Evolutionary conservation across 192 early-diverging fungal genomes (phyloP).

Genomic region (Entrophospora sp.): DNA sequence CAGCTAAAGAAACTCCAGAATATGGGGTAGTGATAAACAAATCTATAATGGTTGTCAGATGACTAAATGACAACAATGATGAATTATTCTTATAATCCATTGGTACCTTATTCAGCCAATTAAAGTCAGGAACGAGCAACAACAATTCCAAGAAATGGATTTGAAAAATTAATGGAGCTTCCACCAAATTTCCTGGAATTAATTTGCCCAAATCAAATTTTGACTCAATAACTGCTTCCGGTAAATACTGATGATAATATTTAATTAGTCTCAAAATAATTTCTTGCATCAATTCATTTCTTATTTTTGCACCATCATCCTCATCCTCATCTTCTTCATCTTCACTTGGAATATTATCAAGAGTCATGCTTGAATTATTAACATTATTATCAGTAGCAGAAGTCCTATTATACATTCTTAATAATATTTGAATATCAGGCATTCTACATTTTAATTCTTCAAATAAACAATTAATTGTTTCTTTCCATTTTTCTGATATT

Average conservation of each 20-base stretch:
- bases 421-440: slow-evolving; percentile 63
- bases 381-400: no score
- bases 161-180: slow-evolving; percentile 41
- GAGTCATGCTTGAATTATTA: no score
- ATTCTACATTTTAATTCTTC: slow-evolving; percentile 58
- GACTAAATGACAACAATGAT: slow-evolving; percentile 23
- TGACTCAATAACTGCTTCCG: slow-evolving; percentile 54
- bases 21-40: slow-evolving; percentile 42
- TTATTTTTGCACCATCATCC: slow-evolving; percentile 30
- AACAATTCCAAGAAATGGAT: slow-evolving; percentile 56
- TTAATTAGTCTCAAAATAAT: slow-evolving; percentile 49
- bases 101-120: slow-evolving; percentile 68
- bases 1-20: slow-evolving; percentile 33
- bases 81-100: slow-evolving; percentile 27
- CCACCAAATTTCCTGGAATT: slow-evolving; percentile 52
- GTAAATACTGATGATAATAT: slow-evolving; percentile 59
- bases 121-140: slow-evolving; percentile 49
- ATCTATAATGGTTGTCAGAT: slow-evolving; percentile 44
- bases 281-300: slow-evolving; percentile 43
- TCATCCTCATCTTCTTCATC: slow-evolving; percentile 23
- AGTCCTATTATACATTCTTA: slow-evolving; percentile 37
- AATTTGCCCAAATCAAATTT: slow-evolving; percentile 69
- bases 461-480: slow-evolving; percentile 19
- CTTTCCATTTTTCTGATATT: slow-evolving; percentile 21
- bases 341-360: no score